A percentile compares a stretch with the other conserved stretches of the same genome.
Conservation (phyloP, 495 filamentous ascomycete genomes). For the Penicillium cinerascens region DNA sequence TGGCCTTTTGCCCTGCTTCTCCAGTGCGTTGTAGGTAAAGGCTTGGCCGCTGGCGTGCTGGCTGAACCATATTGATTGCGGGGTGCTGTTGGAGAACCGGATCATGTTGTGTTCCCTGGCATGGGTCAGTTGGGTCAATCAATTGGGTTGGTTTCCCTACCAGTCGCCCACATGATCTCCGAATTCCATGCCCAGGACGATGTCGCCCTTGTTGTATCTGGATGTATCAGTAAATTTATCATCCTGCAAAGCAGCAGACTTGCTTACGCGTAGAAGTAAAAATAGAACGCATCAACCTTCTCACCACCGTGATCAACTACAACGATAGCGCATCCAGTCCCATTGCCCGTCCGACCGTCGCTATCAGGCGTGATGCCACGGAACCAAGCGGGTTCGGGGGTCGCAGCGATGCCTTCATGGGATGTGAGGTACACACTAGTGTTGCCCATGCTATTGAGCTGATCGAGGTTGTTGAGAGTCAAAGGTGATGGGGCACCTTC, state of each 20-base stretch:
- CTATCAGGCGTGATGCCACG: constrained; percentile 45
- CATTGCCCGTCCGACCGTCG: constrained; percentile 45
- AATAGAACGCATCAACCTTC: constrained; percentile 62
- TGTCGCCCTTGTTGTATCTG: constrained; percentile 50
- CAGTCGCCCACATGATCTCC: constrained; percentile 65
- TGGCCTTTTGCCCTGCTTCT: constrained; percentile 51
- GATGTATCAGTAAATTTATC: neutral
- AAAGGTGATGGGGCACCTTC: constrained; percentile 39
- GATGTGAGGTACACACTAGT: constrained; percentile 57
- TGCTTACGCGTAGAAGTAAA: constrained; percentile 67
- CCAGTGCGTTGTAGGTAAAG: constrained; percentile 54
- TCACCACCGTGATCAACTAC: constrained; percentile 53
- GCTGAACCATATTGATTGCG: constrained; percentile 59
- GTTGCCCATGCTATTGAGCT: constrained; percentile 47
- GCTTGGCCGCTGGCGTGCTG: constrained; percentile 62
- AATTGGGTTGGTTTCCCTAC: constrained; percentile 22
- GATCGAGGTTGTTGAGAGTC: constrained; percentile 54
- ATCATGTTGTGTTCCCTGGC: constrained; percentile 66
- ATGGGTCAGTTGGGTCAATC: neutral
- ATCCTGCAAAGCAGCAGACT: constrained; percentile 7
- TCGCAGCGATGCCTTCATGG: constrained; percentile 49
- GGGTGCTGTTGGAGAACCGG: constrained; percentile 56
- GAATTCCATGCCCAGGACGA: constrained; percentile 47
- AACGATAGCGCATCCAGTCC: constrained; percentile 49
- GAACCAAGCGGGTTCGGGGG: constrained; percentile 52